Conservation (phyloP, 495 filamentous ascomycete genomes). For the Hypoxylon fragiforme region DNA sequence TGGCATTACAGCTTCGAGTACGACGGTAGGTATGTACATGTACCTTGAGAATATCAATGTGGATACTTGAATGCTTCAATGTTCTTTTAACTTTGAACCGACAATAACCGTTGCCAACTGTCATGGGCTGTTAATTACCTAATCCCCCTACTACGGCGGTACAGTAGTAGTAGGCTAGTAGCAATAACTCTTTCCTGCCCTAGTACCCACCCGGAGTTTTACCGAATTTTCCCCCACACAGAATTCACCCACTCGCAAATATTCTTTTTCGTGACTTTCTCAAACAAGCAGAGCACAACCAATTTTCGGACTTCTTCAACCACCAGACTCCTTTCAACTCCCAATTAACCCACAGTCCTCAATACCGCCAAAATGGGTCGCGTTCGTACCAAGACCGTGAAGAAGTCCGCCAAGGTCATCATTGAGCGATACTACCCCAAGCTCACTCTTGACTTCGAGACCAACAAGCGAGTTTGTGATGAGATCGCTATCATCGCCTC, state of each 20-base stretch:
- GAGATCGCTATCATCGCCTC: constrained; percentile 99
- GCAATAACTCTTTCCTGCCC: constrained; percentile 28
- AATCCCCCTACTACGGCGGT: neutral
- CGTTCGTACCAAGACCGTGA: constrained; percentile 98
- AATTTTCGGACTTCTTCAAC: constrained; percentile 16
- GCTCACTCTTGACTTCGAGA: constrained; percentile 99
- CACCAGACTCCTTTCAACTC: constrained; percentile 15
- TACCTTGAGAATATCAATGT: too few relatives aligned
- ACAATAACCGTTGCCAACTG: neutral
- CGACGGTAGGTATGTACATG: too few relatives aligned
- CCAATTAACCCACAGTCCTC: constrained; percentile 30
- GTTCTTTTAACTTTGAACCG: too few relatives aligned
- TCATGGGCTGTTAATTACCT: neutral
- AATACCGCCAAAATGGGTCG: constrained; percentile 88
- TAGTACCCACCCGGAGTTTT: constrained; percentile 34
- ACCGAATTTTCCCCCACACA: constrained; percentile 37
- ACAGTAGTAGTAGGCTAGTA: too few relatives aligned
- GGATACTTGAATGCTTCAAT: too few relatives aligned
- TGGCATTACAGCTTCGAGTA: too few relatives aligned
- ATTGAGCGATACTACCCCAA: constrained; percentile 99
- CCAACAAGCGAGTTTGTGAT: constrained; percentile 99
- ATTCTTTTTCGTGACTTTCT: constrained; percentile 15
- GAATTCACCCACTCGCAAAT: constrained; percentile 31
- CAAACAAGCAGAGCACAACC: constrained; percentile 2
- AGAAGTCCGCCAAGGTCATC: constrained; percentile 99